Percentiles rank a stretch among this genome's conserved stretches.
Conservation (phyloP, 139 green algal species). For the Mesostigma viride region DNA sequence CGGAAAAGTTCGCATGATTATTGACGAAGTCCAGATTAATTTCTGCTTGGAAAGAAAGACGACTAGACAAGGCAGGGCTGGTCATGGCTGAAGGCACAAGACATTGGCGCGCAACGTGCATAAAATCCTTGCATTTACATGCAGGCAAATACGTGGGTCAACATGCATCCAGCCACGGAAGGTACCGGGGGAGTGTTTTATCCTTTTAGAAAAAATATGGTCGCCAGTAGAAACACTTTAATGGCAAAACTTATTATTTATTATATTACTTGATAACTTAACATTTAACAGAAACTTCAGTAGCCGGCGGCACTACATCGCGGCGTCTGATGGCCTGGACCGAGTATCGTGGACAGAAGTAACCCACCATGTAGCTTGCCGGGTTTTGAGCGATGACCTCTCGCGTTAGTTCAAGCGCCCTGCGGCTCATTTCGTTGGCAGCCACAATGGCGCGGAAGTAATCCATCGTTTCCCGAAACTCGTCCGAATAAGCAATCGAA, state of each 20-base stretch:
- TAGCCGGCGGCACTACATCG: no score
- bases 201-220: not conserved
- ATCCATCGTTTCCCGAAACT: constrained; percentile 24
- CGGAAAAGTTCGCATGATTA: no score
- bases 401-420: constrained; percentile 16
- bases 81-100: no score
- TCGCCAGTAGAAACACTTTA: not conserved
- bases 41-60: no score
- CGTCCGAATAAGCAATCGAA: constrained; percentile 22
- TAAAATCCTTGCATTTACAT: no score
- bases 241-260: not conserved
- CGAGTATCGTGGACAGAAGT: not conserved
- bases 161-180: no score
- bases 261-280: not conserved
- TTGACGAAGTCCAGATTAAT: no score
- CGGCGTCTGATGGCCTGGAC: no score
- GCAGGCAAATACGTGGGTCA: no score
- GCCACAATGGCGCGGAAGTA: constrained; percentile 23
- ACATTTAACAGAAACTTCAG: no score
- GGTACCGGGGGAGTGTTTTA: not conserved
- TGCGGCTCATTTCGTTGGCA: not conserved
- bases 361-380: constrained; percentile 20
- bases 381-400: constrained; percentile 24
- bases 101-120: no score
- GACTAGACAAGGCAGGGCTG: no score